These are phyloP conservation scores for Trichophyton schoenleinii DNA, from an alignment of 2,329 filamentous ascomycete species.

Conservation along the genomic window DNA sequence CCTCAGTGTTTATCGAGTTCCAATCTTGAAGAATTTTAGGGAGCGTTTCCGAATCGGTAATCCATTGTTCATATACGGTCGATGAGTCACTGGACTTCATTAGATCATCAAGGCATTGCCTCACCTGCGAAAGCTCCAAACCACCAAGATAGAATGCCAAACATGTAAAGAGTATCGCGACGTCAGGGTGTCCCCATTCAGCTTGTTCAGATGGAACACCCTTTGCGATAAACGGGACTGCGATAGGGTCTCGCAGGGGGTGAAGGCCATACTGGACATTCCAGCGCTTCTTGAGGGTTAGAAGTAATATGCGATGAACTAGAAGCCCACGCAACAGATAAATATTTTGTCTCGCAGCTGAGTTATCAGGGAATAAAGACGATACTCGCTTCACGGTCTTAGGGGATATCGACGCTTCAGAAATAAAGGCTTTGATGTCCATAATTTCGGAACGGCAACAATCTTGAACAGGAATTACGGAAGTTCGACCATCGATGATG, in stretches of 20 bases:
- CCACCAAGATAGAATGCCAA: slow-evolving; percentile 48
- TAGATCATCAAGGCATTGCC: slow-evolving; percentile 37
- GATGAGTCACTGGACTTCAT: slow-evolving; percentile 40
- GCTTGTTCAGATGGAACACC: slow-evolving; percentile 43
- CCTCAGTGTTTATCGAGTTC: slow-evolving; percentile 46
- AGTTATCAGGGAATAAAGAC: slow-evolving; percentile 6
- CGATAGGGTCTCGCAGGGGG: slow-evolving; percentile 33
- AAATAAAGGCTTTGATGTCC: slow-evolving; percentile 9
- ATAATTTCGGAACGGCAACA: background rate
- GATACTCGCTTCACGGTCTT: background rate
- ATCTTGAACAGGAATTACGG: slow-evolving; percentile 15
- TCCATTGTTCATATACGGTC: slow-evolving; percentile 35
- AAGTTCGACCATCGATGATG: slow-evolving; percentile 25
- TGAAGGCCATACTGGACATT: slow-evolving; percentile 53
- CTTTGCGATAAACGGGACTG: slow-evolving; percentile 50
- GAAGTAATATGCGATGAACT: slow-evolving; percentile 42
- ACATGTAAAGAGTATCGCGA: slow-evolving; percentile 44
- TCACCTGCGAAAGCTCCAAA: slow-evolving; percentile 40
- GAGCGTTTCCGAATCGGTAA: slow-evolving; percentile 22
- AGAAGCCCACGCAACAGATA: slow-evolving; percentile 37
- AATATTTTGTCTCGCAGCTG: slow-evolving; percentile 7
- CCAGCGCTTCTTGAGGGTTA: slow-evolving; percentile 50
- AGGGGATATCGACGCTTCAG: slow-evolving; percentile 1
- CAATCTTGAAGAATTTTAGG: slow-evolving; percentile 31
- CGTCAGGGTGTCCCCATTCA: slow-evolving; percentile 52